Evolutionary conservation across 139 green algal genomes (phyloP).

Genomic region (Chlamydomonas incerta): DNA sequence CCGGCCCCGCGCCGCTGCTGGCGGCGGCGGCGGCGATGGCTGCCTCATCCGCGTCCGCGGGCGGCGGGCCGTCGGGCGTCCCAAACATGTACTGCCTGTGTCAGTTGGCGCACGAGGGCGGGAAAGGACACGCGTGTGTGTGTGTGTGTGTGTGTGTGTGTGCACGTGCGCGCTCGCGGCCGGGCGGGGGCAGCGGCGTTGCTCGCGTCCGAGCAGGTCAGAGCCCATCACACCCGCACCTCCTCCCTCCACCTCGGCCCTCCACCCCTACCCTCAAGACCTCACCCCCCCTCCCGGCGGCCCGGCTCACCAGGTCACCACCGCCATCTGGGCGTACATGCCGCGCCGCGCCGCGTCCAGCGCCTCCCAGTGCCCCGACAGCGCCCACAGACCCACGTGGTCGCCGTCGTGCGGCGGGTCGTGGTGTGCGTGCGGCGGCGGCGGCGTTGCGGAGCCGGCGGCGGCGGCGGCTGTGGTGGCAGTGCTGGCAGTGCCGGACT

Average conservation of each 20-base stretch:
- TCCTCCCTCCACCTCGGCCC: too few species aligned
- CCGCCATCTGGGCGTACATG: conserved; percentile 78
- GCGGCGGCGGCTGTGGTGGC: too few species aligned
- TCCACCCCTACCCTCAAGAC: conserved; percentile 5
- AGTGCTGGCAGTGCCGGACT: too few species aligned
- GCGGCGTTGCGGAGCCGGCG: background rate
- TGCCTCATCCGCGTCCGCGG: background rate
- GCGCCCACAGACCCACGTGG: background rate
- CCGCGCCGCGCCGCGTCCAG: conserved; percentile 62
- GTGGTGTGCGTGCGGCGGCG: background rate
- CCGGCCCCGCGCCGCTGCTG: background rate
- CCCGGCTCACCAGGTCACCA: conserved; percentile 58
- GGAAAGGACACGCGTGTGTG: too few species aligned
- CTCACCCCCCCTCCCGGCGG: background rate
- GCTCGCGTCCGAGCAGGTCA: too few species aligned
- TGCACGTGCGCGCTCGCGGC: too few species aligned
- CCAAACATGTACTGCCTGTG: conserved; percentile 48
- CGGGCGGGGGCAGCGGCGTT: too few species aligned
- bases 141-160: too few species aligned
- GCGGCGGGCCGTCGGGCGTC: background rate
- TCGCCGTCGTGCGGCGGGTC: background rate
- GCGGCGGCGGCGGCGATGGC: background rate
- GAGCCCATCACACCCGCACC: background rate
- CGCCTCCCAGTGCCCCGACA: conserved; percentile 72
- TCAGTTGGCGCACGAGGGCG: too few species aligned